Percentiles rank a stretch among this genome's conserved stretches.
phyloP scores from a whole-genome alignment of 345 rosid genomes.

The Turritis glabra region DNA sequence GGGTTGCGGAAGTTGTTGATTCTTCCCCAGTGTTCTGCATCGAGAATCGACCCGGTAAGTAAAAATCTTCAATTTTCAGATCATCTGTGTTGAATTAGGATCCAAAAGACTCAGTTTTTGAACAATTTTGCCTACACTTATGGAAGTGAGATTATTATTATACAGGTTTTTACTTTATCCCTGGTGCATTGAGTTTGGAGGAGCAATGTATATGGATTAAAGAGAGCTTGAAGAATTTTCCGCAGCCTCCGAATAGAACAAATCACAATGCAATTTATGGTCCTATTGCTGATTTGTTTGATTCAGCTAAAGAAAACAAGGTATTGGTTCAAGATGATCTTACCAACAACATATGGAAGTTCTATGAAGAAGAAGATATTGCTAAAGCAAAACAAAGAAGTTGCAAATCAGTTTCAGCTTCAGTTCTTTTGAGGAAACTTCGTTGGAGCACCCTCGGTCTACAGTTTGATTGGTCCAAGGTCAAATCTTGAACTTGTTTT shows the following conservation, averaged over 20 bases:
- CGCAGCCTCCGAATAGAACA: slow-evolving; percentile 89
- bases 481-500: slow-evolving; percentile 20
- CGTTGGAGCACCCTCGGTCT: slow-evolving; percentile 95
- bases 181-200: slow-evolving; percentile 65
- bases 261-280: slow-evolving; percentile 87
- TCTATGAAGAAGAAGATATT: slow-evolving; percentile 43
- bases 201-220: slow-evolving; percentile 87
- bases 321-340: slow-evolving; percentile 53
- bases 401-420: slow-evolving; percentile 51
- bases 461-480: slow-evolving; percentile 97
- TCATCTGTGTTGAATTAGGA: not conserved
- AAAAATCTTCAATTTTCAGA: not conserved
- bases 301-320: slow-evolving; percentile 57
- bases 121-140: slow-evolving; percentile 1
- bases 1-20: slow-evolving; percentile 35
- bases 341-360: slow-evolving; percentile 55
- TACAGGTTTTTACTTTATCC: slow-evolving; percentile 83
- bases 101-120: not conserved
- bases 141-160: not conserved
- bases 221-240: slow-evolving; percentile 72
- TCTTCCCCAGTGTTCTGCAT: slow-evolving; percentile 58
- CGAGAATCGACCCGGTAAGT: slow-evolving; percentile 69
- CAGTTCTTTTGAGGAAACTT: slow-evolving; percentile 65
- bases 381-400: slow-evolving; percentile 37
- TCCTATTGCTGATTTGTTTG: slow-evolving; percentile 62